phyloP scores from a whole-genome alignment of 345 rosid species.

The Gossypium longicalyx region DNA sequence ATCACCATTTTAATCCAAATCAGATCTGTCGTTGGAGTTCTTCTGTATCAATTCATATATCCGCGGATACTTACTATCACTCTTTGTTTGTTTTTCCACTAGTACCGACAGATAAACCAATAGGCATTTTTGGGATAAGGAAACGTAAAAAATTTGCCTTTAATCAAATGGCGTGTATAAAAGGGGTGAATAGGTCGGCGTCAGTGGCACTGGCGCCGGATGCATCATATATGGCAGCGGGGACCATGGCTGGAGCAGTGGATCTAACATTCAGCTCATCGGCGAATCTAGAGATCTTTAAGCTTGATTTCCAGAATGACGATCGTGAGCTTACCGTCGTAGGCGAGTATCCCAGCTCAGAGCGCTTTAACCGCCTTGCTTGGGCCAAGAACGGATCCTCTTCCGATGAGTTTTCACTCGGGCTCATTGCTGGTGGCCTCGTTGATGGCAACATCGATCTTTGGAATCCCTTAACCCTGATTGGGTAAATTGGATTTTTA shows the following conservation, averaged over 20 bases:
- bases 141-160: not conserved
- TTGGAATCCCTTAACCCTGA: constrained; percentile 79
- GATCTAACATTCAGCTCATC: constrained; percentile 93
- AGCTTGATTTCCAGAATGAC: constrained; percentile 91
- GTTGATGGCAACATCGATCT: constrained; percentile 85
- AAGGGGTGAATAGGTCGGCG: constrained; percentile 88
- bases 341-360: constrained; percentile 84
- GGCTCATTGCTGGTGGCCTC: constrained; percentile 93
- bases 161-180: constrained; percentile 73
- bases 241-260: constrained; percentile 99
- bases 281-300: constrained; percentile 89
- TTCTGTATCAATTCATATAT: not conserved
- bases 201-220: constrained; percentile 92
- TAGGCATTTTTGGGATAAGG: not conserved
- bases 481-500: constrained; percentile 43
- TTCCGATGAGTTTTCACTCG: constrained; percentile 68
- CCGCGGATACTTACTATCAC: not conserved
- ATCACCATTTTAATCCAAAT: constrained; percentile 12
- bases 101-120: constrained; percentile 1
- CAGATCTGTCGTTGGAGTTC: not conserved
- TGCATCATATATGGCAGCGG: constrained; percentile 95
- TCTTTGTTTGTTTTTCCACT: constrained; percentile 2
- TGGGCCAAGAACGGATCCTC: constrained; percentile 90
- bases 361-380: constrained; percentile 88
- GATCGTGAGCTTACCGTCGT: constrained; percentile 70